Evolutionary conservation across 2,329 filamentous ascomycete genomes (phyloP).

Genomic region (Pseudogymnoascus sp.): DNA sequence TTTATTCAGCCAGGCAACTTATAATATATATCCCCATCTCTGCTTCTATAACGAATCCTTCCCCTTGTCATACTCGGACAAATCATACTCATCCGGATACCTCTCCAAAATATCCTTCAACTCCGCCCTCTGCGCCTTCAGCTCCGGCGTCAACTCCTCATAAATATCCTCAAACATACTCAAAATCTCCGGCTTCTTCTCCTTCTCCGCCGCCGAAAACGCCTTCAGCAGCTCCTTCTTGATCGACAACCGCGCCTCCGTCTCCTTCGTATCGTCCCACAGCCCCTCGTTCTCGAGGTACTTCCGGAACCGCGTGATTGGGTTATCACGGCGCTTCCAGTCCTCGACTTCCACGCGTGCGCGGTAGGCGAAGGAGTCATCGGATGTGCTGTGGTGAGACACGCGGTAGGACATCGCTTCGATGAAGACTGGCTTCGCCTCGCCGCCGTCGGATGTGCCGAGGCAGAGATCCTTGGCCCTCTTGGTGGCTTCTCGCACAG

Average conservation of each 20-base stretch:
- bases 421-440: constrained; percentile 64
- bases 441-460: constrained; percentile 24
- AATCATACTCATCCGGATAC: constrained; percentile 90
- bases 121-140: constrained; percentile 67
- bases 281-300: constrained; percentile 79
- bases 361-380: constrained; percentile 95
- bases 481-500: constrained; percentile 73
- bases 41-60: constrained; percentile 24
- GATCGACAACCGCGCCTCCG: constrained; percentile 56
- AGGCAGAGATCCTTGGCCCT: constrained; percentile 73
- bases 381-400: constrained; percentile 91
- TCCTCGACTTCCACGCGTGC: constrained; percentile 89
- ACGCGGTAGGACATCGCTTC: constrained; percentile 99
- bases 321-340: constrained; percentile 87
- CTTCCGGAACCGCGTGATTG: constrained; percentile 76
- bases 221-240: constrained; percentile 74
- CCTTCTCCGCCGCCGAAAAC: constrained; percentile 75
- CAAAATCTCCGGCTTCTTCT: constrained; percentile 68
- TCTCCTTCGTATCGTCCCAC: constrained; percentile 83
- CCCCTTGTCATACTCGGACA: constrained; percentile 69
- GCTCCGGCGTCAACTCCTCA: constrained; percentile 75
- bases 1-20: neutral
- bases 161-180: constrained; percentile 84
- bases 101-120: constrained; percentile 70
- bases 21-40: neutral